Evolutionary conservation across 129 eudicot species (phyloP), one percentile per base, ranked within the genome.

Genomic region (Flaveria linearis): DNA sequence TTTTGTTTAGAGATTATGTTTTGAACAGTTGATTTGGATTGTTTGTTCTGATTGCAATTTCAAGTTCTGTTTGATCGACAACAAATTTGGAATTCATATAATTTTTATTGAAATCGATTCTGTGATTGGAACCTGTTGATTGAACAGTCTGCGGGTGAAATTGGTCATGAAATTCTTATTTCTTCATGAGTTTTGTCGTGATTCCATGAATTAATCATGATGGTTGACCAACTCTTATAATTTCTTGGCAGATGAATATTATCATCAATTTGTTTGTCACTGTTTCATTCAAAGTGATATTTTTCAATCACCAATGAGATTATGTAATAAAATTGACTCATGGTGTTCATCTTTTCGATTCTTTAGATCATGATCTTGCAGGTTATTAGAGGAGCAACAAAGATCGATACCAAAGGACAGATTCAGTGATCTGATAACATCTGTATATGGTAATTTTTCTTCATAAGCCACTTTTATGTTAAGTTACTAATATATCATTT

Each of bases 181-280:
- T 36, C 41, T 36, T 36, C 41, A 36, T 36, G 41, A 20, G 68
- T 26, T 70, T 28, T 49, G 7, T 3, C 17, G 42, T 71, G 60
- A 53, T 53, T 53, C 9, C 61, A 28, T 63, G 50, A 57, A 69
- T 58, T 7, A 64, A 58, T 46, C 39, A 71, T 78, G 66, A 47
- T 47, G 25, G 66, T 79, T 62, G 82, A 79, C 76, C 76, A 57
- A 70, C 82, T n/a, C 60, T 78, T 42, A 23, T 1, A 14, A 22
- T 68, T 68, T 76, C 42, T 25, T 68, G 68, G 68, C 70, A 43
- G 33, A 69, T 14, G 69, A 45, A 77, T 70, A 50, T 30, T 45
- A 64, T 76, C 30, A 8, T 52, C 25, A 26, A 45, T 46, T 16
- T 75, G 26, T 46, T 9, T 47, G 36, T 33, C n/a, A 49, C 71